Base-by-base conservation (phyloP, 2,329 filamentous ascomycete genomes). In the Phialophora verrucosa region DNA sequence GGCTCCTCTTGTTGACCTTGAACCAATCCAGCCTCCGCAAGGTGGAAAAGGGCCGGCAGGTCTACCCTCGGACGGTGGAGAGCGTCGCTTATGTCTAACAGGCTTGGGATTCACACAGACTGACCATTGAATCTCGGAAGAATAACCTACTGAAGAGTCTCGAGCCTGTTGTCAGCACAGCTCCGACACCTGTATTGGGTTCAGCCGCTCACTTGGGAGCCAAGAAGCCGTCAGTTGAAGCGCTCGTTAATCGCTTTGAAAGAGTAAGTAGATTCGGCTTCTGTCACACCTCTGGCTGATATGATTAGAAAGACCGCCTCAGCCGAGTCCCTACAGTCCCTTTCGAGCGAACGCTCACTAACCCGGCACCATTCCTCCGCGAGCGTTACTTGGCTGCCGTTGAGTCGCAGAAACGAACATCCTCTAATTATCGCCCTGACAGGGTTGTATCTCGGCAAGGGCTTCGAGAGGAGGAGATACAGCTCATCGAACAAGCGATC, bases 11-110 rank as follows among this genome's bases (percentile, higher is more conserved):
- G 47, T 53, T 25, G 23, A 44, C 54, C n/a, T 32, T 14, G 20
- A 49, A 55, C 27, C 35, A 20, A 57, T 29, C 20, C 35, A 31
- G 23, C 12, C 10, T 20, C 6, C 56, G n/a, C 54, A 62, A 35
- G 23, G 25, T 29, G n/a, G 49, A 42, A 20, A 59, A 60, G 59
- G 62, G 53, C 32, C 35, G 63, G 66, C 60, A 65, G 59, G 63
- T 25, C 44, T 14, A 14, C 25, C 50, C 50, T 12, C 14, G 14
- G 17, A 29, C 35, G 31, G n/a, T 17, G 51, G 56, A 54, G 54
- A 27, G 4, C 62, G n/a, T 59, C 29, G 56, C 64, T 62, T 57
- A 69, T 67, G 32, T 67, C 67, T 69, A 62, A 69, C 62, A 67
- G 62, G 64, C 14, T n/a, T 67, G 65, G 67, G 59, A 51, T 14